Conservation (phyloP, 441 rosid species). For the Geranium incanum region DNA sequence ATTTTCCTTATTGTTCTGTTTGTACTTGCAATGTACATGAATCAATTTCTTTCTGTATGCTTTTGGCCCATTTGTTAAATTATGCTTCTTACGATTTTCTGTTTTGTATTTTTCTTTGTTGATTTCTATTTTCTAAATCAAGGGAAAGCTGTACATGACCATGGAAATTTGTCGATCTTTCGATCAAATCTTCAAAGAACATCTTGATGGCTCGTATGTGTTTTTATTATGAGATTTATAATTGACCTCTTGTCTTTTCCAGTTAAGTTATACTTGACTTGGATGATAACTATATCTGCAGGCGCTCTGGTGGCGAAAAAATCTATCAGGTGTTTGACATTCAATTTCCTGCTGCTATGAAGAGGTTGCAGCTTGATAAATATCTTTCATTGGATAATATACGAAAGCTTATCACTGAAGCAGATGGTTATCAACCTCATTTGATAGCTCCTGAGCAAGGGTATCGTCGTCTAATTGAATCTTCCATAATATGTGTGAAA, state of each 20-base stretch:
- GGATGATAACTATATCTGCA: constrained; percentile 25
- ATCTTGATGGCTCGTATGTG: constrained; percentile 77
- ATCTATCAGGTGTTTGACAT: constrained; percentile 92
- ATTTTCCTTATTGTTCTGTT: constrained; percentile 13
- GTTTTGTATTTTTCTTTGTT: not conserved
- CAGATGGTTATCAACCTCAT: constrained; percentile 99
- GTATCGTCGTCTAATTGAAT: constrained; percentile 93
- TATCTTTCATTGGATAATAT: constrained; percentile 88
- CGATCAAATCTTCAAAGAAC: constrained; percentile 89
- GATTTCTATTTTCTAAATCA: constrained; percentile 24
- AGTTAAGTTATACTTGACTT: constrained; percentile 13
- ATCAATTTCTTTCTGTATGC: constrained; percentile 12
- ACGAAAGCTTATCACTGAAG: constrained; percentile 85
- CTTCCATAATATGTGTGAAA: constrained; percentile 80
- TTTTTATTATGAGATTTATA: not conserved
- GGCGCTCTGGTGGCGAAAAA: constrained; percentile 96
- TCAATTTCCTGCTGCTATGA: constrained; percentile 92
- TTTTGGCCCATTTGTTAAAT: not conserved
- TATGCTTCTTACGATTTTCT: not conserved
- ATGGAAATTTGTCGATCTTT: constrained; percentile 92
- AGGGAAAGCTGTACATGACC: constrained; percentile 86
- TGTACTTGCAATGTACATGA: not conserved
- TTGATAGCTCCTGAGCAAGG: constrained; percentile 99
- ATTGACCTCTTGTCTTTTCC: constrained; percentile 11
- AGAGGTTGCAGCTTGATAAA: constrained; percentile 87